Base-by-base conservation (phyloP, 257 asterid genomes). In the Jaltomata sinuosa region DNA sequence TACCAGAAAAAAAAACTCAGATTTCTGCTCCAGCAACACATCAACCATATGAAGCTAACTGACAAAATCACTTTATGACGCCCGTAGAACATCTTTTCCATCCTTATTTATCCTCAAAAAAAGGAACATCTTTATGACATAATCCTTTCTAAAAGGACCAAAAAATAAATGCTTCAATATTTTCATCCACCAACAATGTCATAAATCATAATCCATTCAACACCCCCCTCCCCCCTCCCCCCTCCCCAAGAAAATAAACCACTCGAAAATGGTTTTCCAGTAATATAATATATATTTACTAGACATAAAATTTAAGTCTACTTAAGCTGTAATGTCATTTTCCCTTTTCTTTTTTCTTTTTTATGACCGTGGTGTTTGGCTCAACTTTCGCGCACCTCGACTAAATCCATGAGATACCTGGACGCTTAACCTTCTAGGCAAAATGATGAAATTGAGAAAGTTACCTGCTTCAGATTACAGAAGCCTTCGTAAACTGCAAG, bases 401-500 rank as follows among this genome's bases (percentile, higher is more conserved):
- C n/a, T n/a, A n/a, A n/a, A n/a, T n/a, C n/a, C n/a, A n/a, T n/a
- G n/a, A n/a, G n/a, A n/a, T n/a, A n/a, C n/a, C n/a, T n/a, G n/a
- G n/a, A n/a, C n/a, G n/a, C 12, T 42, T 59, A 61, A 11, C 69
- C 32, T 61, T 61, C 12, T 25, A 9, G 19, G 69, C 9, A 61
- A 21, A 45, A 32, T 19, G 10, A 15, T 7, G 15, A 52, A 62
- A 55, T 19, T 68, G 19, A 67, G 59, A 25, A 80, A 31, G 3
- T 71, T 64, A 94, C 98, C 98, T 97, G 98, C 85, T 94, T 97
- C 68, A 97, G 92, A 88, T 97, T 97, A 72, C 99, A 97, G 92
- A 97, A 95, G 57, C 98, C 98, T 87, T 94, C 98, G 79, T 95
- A 97, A 65, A 95, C 99, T 36, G 92, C 98, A 84, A 97, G 97